phyloP scores from a whole-genome alignment of 2,329 filamentous ascomycete genomes.

The Tolypocladium cylindrosporum region DNA sequence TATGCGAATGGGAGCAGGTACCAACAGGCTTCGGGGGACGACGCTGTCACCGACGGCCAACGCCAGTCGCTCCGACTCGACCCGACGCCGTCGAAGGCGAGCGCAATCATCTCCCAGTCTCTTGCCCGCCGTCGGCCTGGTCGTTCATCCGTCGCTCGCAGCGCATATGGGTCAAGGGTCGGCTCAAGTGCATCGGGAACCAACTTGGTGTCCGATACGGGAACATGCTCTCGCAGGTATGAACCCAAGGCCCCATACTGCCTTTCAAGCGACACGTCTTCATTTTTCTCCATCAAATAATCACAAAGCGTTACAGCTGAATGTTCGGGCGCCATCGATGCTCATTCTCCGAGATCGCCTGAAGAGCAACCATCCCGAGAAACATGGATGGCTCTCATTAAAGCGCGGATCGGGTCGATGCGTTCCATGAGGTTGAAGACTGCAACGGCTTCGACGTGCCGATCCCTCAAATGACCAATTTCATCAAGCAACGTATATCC shows the following conservation, averaged over 20 bases:
- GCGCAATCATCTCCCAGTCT: too few species aligned
- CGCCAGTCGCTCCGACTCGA: constrained; percentile 13
- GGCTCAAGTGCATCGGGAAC: constrained; percentile 42
- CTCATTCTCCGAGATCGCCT: constrained; percentile 39
- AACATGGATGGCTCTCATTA: too few species aligned
- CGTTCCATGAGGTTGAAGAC: too few species aligned
- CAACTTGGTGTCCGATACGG: constrained; percentile 48
- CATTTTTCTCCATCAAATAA: not conserved
- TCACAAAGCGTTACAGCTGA: constrained; percentile 26
- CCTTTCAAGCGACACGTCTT: not conserved
- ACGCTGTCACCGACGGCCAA: constrained; percentile 11
- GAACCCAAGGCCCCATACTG: not conserved
- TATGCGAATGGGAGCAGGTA: constrained; percentile 12
- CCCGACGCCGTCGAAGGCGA: not conserved
- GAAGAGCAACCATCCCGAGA: constrained; percentile 4
- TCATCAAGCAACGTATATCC: too few species aligned
- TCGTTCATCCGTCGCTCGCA: too few species aligned
- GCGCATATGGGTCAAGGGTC: constrained; percentile 41
- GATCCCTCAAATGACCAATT: too few species aligned
- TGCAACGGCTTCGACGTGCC: too few species aligned
- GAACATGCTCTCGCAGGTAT: constrained; percentile 41
- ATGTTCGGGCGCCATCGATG: constrained; percentile 51
- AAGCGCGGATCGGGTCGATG: too few species aligned
- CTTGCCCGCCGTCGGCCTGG: too few species aligned
- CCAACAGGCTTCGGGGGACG: constrained; percentile 19